phyloP scores from a whole-genome alignment of 2,329 filamentous ascomycete genomes.

The Claviceps sp. region DNA sequence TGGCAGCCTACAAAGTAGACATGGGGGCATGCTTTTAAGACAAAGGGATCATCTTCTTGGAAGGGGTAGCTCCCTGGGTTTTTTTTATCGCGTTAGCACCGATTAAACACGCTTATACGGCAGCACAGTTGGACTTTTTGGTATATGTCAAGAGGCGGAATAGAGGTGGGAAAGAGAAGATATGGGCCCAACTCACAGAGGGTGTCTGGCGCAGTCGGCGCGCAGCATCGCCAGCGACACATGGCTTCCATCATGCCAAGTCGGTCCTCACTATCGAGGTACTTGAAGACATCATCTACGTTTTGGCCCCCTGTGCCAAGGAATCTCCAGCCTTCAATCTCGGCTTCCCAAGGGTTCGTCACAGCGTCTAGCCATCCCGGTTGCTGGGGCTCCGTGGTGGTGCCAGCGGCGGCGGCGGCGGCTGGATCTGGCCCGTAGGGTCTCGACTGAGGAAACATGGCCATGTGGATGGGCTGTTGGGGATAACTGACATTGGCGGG shows the following conservation, averaged over 20 bases:
- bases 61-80: constrained; percentile 81
- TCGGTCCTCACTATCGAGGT: constrained; percentile 64
- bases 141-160: neutral
- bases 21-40: constrained; percentile 75
- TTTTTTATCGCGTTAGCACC: neutral
- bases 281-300: constrained; percentile 85
- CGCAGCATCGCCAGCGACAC: constrained; percentile 80
- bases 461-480: constrained; percentile 84
- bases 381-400: constrained; percentile 16
- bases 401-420: constrained; percentile 13
- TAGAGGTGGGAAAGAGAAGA: neutral
- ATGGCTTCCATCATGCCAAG: constrained; percentile 89
- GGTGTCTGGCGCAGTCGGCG: constrained; percentile 91
- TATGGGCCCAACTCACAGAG: constrained; percentile 50
- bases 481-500: constrained; percentile 83
- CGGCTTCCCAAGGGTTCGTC: constrained; percentile 87
- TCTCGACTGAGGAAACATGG: constrained; percentile 72
- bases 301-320: constrained; percentile 86
- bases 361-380: constrained; percentile 73
- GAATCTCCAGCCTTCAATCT: constrained; percentile 79
- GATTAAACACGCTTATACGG: too few species aligned
- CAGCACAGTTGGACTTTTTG: neutral
- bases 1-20: constrained; percentile 85
- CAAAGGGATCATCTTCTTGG: constrained; percentile 83
- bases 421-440: constrained; percentile 44